These are phyloP conservation scores for Microsporum ferrugineum DNA, from an alignment of 2,329 filamentous ascomycete species.

Conservation along the genomic window DNA sequence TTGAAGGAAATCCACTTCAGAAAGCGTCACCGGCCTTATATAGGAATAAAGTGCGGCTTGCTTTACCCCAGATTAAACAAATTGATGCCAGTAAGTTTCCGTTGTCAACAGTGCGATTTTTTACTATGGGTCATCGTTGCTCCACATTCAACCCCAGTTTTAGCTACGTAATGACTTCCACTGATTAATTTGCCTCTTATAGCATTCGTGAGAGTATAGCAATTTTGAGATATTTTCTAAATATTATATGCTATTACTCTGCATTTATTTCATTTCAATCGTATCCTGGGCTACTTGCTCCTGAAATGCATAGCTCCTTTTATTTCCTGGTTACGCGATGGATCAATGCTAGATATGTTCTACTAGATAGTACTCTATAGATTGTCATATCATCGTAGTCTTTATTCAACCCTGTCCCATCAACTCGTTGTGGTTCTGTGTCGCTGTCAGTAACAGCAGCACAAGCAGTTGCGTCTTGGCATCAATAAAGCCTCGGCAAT, in stretches of 20 bases:
- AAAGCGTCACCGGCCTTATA: conserved; percentile 69
- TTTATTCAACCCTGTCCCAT: background rate
- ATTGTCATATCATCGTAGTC: too few species aligned
- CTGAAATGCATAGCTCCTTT: too few species aligned
- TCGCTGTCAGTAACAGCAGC: background rate
- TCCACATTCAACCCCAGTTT: background rate
- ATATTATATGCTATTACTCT: background rate
- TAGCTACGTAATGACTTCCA: background rate
- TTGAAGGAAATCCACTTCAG: conserved; percentile 90
- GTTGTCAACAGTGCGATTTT: background rate
- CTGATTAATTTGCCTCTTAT: background rate
- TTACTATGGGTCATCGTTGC: background rate
- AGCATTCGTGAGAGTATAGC: background rate
- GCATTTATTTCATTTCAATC: background rate
- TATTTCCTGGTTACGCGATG: too few species aligned
- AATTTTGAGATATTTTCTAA: background rate
- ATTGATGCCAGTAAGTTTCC: conserved; percentile 86
- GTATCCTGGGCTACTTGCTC: too few species aligned
- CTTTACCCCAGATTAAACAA: conserved; percentile 76
- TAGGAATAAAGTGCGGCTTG: conserved; percentile 81
- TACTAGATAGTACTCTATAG: too few species aligned
- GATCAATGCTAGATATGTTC: too few species aligned
- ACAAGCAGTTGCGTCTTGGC: background rate
- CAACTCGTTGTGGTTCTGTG: background rate
- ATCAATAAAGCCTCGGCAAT: background rate